Percentiles rank a stretch among this genome's conserved stretches.
phyloP scores from a whole-genome alignment of 108 stramenopile genomes.

The Aurantiochytrium sp. region DNA sequence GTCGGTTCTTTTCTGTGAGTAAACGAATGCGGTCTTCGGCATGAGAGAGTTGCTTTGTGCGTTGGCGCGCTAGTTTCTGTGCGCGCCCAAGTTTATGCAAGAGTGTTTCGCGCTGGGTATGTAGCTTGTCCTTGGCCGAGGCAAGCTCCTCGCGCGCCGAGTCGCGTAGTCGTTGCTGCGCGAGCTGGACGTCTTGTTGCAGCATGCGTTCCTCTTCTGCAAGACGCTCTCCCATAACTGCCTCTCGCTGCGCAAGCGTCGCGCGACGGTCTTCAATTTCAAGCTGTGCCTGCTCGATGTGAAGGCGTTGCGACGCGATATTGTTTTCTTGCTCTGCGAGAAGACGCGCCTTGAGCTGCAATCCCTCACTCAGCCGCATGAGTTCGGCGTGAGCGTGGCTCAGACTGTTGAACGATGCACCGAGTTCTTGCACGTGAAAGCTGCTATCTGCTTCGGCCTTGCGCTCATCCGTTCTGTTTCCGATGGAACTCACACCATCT shows the following conservation, averaged over 20 bases:
- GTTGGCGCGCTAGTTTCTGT: neutral
- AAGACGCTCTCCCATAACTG: neutral
- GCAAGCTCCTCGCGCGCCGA: neutral
- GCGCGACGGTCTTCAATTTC: neutral
- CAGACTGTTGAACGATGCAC: neutral
- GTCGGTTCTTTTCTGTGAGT: neutral
- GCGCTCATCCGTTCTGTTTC: too few species aligned
- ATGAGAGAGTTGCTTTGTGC: neutral
- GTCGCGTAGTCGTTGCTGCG: neutral
- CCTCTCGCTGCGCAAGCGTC: neutral
- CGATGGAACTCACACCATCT: too few species aligned
- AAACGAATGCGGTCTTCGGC: neutral
- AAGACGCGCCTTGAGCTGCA: neutral
- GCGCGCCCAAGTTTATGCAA: neutral
- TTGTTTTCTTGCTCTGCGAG: neutral
- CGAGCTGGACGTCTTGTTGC: neutral
- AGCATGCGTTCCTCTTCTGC: neutral
- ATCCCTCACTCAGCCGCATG: neutral
- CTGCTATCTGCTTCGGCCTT: too few species aligned
- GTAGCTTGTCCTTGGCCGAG: neutral
- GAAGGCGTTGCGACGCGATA: neutral
- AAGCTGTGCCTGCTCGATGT: neutral
- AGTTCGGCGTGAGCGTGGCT: neutral
- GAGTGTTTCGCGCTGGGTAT: neutral
- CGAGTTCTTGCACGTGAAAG: neutral